These are phyloP conservation scores for Gossypium lobatum DNA, from an alignment of 441 rosid genomes.

Conservation along the genomic window DNA sequence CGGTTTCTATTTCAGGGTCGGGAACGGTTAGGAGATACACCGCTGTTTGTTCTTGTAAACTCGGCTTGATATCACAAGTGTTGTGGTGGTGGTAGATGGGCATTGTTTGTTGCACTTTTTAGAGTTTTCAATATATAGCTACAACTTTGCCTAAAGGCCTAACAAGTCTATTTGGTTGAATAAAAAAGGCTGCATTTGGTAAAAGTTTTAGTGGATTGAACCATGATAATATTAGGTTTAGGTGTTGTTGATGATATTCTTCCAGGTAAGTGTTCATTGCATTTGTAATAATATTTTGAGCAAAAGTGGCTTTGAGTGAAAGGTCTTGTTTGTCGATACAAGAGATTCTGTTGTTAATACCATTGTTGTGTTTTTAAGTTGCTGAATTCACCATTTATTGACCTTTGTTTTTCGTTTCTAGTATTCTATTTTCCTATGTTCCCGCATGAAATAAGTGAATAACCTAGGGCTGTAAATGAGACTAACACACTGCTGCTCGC, in stretches of 20 bases:
- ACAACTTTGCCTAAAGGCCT: not conserved
- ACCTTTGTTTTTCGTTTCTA: not conserved
- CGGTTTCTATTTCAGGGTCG: slow-evolving; percentile 47
- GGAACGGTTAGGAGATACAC: slow-evolving; percentile 64
- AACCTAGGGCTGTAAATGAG: no score
- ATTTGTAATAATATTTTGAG: no score
- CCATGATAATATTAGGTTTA: not conserved
- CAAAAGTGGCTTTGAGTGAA: not conserved
- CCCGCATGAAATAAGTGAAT: no score
- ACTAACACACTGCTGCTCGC: no score
- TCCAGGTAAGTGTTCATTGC: not conserved
- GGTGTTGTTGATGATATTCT: not conserved
- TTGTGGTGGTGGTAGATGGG: not conserved
- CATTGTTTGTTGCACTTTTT: not conserved
- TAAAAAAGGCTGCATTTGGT: not conserved
- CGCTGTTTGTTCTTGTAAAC: slow-evolving; percentile 69
- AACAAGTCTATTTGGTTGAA: not conserved
- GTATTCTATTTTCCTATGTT: no score
- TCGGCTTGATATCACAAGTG: slow-evolving; percentile 26
- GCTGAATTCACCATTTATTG: not conserved
- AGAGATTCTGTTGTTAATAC: not conserved
- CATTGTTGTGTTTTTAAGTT: not conserved
- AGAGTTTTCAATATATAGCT: not conserved
- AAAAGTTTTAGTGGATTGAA: not conserved
- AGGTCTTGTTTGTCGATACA: not conserved